A percentile compares a stretch with the other conserved stretches of the same genome.
Evolutionary conservation across 176 grass and related monocot species (phyloP).

Genomic region (Luzula sylvatica): DNA sequence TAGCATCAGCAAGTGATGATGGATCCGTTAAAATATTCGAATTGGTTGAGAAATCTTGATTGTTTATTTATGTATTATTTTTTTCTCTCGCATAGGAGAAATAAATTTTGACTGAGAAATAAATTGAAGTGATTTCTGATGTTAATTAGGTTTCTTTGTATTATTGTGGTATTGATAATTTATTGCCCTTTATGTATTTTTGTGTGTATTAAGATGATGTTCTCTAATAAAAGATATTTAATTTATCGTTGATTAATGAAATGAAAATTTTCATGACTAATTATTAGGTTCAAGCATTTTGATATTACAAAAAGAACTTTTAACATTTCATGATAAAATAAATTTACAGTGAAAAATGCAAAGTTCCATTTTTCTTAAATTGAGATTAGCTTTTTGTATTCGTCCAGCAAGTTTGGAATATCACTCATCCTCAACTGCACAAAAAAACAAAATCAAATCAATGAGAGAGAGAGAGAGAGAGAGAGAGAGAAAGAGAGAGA

Average conservation of each 20-base stretch:
- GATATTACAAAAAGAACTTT: no score
- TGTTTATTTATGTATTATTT: not conserved
- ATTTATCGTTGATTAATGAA: no score
- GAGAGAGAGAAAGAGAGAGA: no score
- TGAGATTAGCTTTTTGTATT: constrained; percentile 56
- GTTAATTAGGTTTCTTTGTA: not conserved
- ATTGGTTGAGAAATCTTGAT: constrained; percentile 32
- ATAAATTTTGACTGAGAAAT: not conserved
- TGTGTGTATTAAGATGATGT: constrained; percentile 8
- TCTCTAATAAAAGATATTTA: no score
- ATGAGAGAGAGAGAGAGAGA: not conserved
- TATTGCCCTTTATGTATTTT: not conserved
- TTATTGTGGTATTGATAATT: constrained; percentile 1
- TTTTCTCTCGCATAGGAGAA: not conserved
- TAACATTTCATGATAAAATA: not conserved
- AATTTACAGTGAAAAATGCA: not conserved
- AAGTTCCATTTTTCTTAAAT: constrained; percentile 19
- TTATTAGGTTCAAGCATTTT: no score
- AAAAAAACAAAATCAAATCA: constrained; percentile 7
- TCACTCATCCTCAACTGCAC: constrained; percentile 74
- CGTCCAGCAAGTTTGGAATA: constrained; percentile 51
- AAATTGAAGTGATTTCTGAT: not conserved
- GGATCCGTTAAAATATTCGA: constrained; percentile 87
- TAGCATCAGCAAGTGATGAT: constrained; percentile 85
- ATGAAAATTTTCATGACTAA: no score